Evolutionary conservation across 148 eudicot species (phyloP).

Genomic region (Nepenthes mirabilis): DNA sequence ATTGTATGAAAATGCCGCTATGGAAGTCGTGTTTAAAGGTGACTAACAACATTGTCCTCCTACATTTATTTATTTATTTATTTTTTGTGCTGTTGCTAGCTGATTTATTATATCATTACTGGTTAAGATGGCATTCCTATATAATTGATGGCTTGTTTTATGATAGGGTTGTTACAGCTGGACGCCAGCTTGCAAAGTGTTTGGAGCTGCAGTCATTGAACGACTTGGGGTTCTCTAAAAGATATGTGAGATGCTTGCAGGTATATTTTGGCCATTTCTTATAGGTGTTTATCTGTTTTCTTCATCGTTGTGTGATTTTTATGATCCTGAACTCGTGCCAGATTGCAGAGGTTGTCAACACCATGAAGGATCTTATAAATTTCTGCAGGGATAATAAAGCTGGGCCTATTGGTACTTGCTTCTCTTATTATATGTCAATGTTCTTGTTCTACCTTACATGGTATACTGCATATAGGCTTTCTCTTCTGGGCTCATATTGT

Average conservation of each 20-base stretch:
- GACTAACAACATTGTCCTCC: too few species aligned
- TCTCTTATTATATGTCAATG: constrained; percentile 1
- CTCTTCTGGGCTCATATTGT: background rate
- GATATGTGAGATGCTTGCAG: constrained; percentile 96
- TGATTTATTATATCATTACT: too few species aligned
- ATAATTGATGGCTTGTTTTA: background rate
- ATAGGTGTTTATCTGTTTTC: background rate
- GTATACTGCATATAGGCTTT: background rate
- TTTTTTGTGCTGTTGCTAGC: too few species aligned
- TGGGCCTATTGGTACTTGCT: constrained; percentile 71
- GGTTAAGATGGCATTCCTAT: too few species aligned
- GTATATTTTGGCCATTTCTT: constrained; percentile 14
- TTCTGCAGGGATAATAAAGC: constrained; percentile 57
- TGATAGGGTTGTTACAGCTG: constrained; percentile 77
- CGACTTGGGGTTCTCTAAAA: constrained; percentile 90
- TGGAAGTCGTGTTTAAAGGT: too few species aligned
- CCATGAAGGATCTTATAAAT: constrained; percentile 88
- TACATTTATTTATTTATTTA: too few species aligned
- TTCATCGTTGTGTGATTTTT: background rate
- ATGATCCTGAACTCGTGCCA: constrained; percentile 17
- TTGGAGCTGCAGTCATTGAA: constrained; percentile 81
- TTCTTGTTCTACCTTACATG: background rate
- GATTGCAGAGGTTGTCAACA: constrained; percentile 96
- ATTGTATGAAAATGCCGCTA: too few species aligned
- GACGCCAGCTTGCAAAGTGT: constrained; percentile 81